Percentiles rank a stretch among this genome's conserved stretches.
Evolutionary conservation across 2,329 filamentous ascomycete genomes (phyloP).

Genomic region (Fusarium dlaminii): DNA sequence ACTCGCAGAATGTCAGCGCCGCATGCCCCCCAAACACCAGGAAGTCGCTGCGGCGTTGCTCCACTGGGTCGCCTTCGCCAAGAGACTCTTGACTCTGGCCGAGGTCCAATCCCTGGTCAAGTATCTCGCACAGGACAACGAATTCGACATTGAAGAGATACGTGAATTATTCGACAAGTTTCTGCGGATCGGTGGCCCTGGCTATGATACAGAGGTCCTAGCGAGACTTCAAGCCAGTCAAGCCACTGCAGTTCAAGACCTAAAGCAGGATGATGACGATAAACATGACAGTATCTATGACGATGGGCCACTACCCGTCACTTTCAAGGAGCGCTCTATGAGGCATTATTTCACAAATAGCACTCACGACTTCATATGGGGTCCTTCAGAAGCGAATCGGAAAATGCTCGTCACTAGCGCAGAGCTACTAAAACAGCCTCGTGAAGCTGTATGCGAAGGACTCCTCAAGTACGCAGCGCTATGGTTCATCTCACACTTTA

Average conservation of each 20-base stretch:
- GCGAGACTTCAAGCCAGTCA: conserved; percentile 2
- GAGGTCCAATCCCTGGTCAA: conserved; percentile 38
- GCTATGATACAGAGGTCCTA: conserved; percentile 32
- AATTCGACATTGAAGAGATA: conserved; percentile 43
- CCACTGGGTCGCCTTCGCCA: conserved; percentile 43
- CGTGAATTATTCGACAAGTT: conserved; percentile 40
- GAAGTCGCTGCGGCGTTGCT: conserved; percentile 35
- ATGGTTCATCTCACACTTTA: conserved; percentile 22
- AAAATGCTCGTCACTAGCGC: conserved; percentile 36
- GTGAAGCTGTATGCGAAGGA: background rate
- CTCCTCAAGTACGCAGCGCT: background rate
- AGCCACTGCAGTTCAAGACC: conserved; percentile 20
- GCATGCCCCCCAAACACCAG: conserved; percentile 26
- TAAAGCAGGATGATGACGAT: conserved; percentile 23
- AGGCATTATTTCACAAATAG: conserved; percentile 36
- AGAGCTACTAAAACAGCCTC: conserved; percentile 8
- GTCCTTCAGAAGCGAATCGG: conserved; percentile 37
- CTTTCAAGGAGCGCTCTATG: conserved; percentile 46
- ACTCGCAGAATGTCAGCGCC: conserved; percentile 41
- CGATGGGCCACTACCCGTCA: conserved; percentile 41
- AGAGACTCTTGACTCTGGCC: conserved; percentile 32
- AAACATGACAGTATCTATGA: conserved; percentile 35
- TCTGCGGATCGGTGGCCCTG: conserved; percentile 39
- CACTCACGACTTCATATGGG: conserved; percentile 4
- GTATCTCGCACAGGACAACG: conserved; percentile 14